Evolutionary conservation across 345 rosid genomes (phyloP), one percentile per base, ranked within the genome.

Genomic region (thale cress (Arabidopsis thaliana)): DNA sequence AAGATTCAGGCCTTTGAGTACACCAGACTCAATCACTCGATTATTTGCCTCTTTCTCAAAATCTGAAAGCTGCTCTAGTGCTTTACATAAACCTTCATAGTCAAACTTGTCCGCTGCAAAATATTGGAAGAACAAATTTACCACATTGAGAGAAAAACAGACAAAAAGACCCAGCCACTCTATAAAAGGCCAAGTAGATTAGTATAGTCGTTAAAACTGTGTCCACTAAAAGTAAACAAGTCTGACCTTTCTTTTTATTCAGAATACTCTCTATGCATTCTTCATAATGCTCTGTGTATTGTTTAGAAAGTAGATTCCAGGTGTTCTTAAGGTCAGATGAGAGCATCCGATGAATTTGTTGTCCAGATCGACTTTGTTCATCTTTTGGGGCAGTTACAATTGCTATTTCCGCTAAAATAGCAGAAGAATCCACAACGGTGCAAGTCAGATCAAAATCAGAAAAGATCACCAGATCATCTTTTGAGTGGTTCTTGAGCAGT

Each of bases 361-460:
- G 77, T 65, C 85, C 93, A 40, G 85, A 61, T 75, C 72, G 86
- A 80, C 63, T 76, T 74, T 77, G 87, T 65, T 93, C 96, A 77
- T 84, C 84, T 76, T 83, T 95, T 52, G 98, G 95, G 38, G 96
- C 98, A 40, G 91, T 93, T 50, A 88, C 78, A 44, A 96, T 91
- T 75, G 99, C 96, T 56, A 96, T 91, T 85, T 96, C 96, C 1
- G 98, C 98, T 84, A 93, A 82, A 74, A 93, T 89, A 77, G 98
- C 98, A 71, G 97, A 89, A 32, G 99, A 96, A 87, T 96, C 99
- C 80, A 93, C 87, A 76, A 88, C 87, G 0, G 97, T 78, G 85
- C 99, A 93, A 22, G 98, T 91, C 82, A 96, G 85, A 84, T 96
- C 99, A 84, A 96, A 96, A 82, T 96, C 99, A 70, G 93, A 87